phyloP scores from a whole-genome alignment of 139 green algal species.

The Chlorella vulgaris region DNA sequence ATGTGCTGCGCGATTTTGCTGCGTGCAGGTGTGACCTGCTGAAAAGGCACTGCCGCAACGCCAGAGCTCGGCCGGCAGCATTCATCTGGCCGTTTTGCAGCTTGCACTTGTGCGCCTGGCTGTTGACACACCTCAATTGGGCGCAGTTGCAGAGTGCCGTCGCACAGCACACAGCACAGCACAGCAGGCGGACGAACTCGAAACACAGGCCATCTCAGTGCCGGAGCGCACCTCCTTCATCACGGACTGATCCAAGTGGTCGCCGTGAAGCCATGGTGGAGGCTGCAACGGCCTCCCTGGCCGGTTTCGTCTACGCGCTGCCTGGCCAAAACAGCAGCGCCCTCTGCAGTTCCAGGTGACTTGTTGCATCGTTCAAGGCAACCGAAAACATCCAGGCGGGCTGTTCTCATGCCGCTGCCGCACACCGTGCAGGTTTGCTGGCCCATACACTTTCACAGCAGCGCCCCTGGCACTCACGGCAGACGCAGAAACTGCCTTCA shows the following conservation, averaged over 20 bases:
- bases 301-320: slow-evolving; percentile 13
- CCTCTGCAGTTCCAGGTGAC: background rate
- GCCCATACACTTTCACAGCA: slow-evolving; percentile 2
- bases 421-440: background rate
- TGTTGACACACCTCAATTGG: too few species aligned
- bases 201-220: too few species aligned
- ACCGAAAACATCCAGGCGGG: too few species aligned
- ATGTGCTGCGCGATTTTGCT: background rate
- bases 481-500: slow-evolving; percentile 23
- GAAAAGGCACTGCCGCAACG: background rate
- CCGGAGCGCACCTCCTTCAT: too few species aligned
- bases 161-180: too few species aligned
- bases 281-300: background rate
- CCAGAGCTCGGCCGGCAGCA: background rate
- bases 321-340: slow-evolving; percentile 1
- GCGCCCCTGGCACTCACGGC: background rate
- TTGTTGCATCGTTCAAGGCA: too few species aligned
- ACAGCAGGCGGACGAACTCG: too few species aligned
- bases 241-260: too few species aligned
- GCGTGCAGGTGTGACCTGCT: background rate
- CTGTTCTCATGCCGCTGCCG: background rate
- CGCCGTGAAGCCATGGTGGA: background rate
- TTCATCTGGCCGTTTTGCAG: too few species aligned
- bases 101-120: background rate
- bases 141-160: too few species aligned